Evolutionary conservation across 345 rosid genomes (phyloP), one percentile per base, ranked within the genome.

Genomic region (Nasturtium officinale): DNA sequence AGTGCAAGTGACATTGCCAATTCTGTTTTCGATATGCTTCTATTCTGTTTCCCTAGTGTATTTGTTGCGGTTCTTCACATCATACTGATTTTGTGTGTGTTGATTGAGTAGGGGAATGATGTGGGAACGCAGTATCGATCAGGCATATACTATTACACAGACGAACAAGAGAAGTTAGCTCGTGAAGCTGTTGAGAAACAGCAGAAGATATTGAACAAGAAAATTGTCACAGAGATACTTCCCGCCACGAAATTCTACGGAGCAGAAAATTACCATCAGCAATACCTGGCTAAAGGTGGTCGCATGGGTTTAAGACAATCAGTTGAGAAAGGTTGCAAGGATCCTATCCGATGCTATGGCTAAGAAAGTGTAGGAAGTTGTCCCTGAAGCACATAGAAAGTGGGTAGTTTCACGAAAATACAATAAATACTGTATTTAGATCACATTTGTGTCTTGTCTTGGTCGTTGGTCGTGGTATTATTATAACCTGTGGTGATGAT

Each of bases 121-220:
- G 95, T 86, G 57, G 98, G 97, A 28, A 28, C 92, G 5, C 97
- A 89, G 69, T 94, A 88, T 62, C 78, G 96, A 57, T 95, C 97
- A 6, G 99, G 99, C 25, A 90, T 91, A 65, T 95, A 88, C 82
- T 80, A 78, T 71, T 89, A 89, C 89, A 85, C 76, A 12, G 87
- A 80, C 18, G 60, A 48, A 4, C 93, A 89, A 78, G 91, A 78
- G 55, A 55, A 64, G 28, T 17, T 85, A 8, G 93, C 93, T 25
- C 73, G 72, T 68, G 88, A 85, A 65, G 79, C 93, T 0, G 9
- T 80, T 84, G 90, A 83, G 78, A 86, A 83, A 82, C 96, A 89
- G 69, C 6, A 35, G 83, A 88, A 87, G 78, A 2, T 69, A 9
- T 77, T 70, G 73, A 85, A 80, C 50, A 76, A 46, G 75, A 79